Conservation (phyloP, 805 yeast genomes). For the Priceomyces melissophilus region DNA sequence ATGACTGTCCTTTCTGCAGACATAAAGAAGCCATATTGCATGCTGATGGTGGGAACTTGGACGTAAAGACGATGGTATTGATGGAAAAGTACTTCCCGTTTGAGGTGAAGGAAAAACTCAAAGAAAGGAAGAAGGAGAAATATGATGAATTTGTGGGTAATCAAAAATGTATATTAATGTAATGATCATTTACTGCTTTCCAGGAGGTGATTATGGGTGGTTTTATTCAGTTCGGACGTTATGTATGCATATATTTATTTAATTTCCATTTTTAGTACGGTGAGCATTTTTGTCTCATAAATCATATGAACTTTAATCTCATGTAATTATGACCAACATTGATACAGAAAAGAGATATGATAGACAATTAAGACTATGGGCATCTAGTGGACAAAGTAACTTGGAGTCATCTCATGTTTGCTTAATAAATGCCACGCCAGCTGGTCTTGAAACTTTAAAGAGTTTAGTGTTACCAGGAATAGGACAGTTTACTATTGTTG, state of each 20-base stretch:
- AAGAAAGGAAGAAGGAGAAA: conserved; percentile 45
- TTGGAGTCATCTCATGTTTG: conserved; percentile 59
- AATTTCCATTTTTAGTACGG: background rate
- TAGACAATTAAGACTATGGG: conserved; percentile 89
- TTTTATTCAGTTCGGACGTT: background rate
- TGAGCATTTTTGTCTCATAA: background rate
- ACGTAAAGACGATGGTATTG: conserved; percentile 46
- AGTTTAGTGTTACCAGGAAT: conserved; percentile 74
- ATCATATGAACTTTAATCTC: background rate
- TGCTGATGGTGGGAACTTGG: conserved; percentile 63
- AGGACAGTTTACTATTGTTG: conserved; percentile 62
- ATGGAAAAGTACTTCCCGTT: conserved; percentile 62
- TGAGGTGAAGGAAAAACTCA: conserved; percentile 61
- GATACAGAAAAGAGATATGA: conserved; percentile 62
- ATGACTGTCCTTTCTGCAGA: conserved; percentile 68
- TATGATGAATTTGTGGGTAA: conserved; percentile 27
- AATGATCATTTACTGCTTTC: background rate
- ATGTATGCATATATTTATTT: background rate
- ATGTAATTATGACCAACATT: conserved; percentile 12
- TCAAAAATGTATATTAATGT: conserved; percentile 12
- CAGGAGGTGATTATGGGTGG: too few species aligned
- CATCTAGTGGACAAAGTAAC: conserved; percentile 63
- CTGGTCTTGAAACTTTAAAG: conserved; percentile 69
- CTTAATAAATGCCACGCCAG: conserved; percentile 53
- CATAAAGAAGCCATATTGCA: conserved; percentile 46